phyloP scores from a whole-genome alignment of 352 stramenopile species.

The Halophytophthora batemanensis region DNA sequence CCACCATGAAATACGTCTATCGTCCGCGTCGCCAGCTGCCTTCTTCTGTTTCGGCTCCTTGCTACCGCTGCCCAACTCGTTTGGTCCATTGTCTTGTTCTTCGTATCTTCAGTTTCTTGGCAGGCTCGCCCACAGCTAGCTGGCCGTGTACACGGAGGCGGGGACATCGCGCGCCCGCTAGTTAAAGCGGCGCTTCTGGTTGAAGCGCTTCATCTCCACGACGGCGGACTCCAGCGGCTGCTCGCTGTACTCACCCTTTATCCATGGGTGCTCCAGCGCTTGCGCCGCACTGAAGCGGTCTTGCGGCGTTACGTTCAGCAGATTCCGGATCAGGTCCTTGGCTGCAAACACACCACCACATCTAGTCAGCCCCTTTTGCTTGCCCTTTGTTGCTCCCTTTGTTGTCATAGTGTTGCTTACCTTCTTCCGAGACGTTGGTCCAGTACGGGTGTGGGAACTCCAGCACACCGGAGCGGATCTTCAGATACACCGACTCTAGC shows the following conservation, averaged over 20 bases:
- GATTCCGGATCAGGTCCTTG: constrained; percentile 78
- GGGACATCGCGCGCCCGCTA: constrained; percentile 21
- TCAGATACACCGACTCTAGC: constrained; percentile 81
- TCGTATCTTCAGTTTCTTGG: constrained; percentile 20
- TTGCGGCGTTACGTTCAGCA: constrained; percentile 72
- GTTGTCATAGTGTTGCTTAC: constrained; percentile 21
- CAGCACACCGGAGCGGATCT: constrained; percentile 76
- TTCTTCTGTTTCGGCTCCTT: constrained; percentile 19
- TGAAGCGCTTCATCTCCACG: constrained; percentile 88
- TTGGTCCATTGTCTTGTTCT: constrained; percentile 19
- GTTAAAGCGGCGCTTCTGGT: constrained; percentile 86
- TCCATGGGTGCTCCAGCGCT: constrained; percentile 81
- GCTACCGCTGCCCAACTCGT: constrained; percentile 16
- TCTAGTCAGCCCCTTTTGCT: not conserved
- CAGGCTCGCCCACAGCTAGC: constrained; percentile 1
- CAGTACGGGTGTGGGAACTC: constrained; percentile 84
- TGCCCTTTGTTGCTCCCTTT: too few species aligned
- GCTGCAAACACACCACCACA: constrained; percentile 19
- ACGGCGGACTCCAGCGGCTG: constrained; percentile 79
- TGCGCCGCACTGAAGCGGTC: constrained; percentile 70
- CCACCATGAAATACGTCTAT: constrained; percentile 48
- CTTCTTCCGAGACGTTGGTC: constrained; percentile 82
- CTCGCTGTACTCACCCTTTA: constrained; percentile 81
- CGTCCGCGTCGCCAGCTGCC: constrained; percentile 25
- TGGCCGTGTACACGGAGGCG: too few species aligned